These are phyloP conservation scores for Trichosporon sp. DNA, from an alignment of 1,284 basidiomycete species.

Conservation along the genomic window DNA sequence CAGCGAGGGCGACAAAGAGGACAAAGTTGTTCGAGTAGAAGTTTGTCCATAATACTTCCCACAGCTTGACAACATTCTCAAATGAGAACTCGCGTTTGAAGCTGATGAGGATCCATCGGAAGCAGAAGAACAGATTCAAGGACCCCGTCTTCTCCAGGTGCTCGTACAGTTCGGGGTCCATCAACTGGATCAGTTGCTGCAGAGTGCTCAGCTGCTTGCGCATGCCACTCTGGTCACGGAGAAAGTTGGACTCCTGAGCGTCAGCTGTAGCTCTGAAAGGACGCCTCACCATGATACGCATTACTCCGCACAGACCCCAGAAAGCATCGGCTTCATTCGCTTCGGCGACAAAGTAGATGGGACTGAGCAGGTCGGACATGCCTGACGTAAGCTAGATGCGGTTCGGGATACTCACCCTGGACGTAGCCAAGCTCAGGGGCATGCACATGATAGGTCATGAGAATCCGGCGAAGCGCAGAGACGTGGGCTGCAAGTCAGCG, in stretches of 20 bases:
- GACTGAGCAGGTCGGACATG: constrained; percentile 95
- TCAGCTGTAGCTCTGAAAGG: constrained; percentile 46
- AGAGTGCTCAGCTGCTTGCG: constrained; percentile 85
- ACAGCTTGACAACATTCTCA: constrained; percentile 80
- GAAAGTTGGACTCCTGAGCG: constrained; percentile 78
- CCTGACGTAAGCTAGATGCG: constrained; percentile 60
- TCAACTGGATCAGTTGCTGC: constrained; percentile 84
- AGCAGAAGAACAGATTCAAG: constrained; percentile 97
- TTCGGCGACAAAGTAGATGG: constrained; percentile 87
- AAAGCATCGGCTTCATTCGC: constrained; percentile 88
- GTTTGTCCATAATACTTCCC: constrained; percentile 95
- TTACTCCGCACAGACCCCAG: constrained; percentile 93
- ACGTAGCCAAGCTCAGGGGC: constrained; percentile 75
- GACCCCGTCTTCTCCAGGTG: constrained; percentile 84
- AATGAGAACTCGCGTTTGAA: constrained; percentile 97
- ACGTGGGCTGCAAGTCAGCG: constrained; percentile 47
- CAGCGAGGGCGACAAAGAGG: constrained; percentile 90
- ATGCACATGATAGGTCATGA: constrained; percentile 91
- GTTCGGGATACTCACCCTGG: constrained; percentile 34
- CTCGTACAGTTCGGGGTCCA: constrained; percentile 90
- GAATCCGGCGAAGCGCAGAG: constrained; percentile 60
- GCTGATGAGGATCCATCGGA: constrained; percentile 75
- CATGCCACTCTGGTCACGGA: constrained; percentile 97
- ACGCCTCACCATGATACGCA: constrained; percentile 74
- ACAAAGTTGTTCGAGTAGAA: constrained; percentile 84